phyloP scores from a whole-genome alignment of 805 yeast genomes.

The Starmerella vitae region DNA sequence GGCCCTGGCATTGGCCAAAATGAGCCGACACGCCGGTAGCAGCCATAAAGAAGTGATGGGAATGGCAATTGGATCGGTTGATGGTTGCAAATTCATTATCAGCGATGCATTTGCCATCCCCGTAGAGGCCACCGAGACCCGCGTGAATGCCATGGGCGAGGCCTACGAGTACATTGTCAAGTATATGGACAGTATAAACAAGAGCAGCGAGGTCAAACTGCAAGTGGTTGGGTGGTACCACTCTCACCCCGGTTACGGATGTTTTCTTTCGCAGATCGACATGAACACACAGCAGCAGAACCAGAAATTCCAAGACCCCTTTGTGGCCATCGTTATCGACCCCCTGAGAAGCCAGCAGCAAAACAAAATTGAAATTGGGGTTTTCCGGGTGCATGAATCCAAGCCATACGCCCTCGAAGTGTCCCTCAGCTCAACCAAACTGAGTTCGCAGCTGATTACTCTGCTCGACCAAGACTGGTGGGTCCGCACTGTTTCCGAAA shows the following conservation, averaged over 20 bases:
- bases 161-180: constrained; percentile 92
- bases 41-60: constrained; percentile 88
- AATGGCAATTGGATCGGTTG: constrained; percentile 65
- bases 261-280: constrained; percentile 90
- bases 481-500: no score
- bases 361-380: constrained; percentile 95
- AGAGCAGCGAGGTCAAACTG: constrained; percentile 40
- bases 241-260: constrained; percentile 94
- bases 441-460: constrained; percentile 36
- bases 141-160: constrained; percentile 89
- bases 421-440: constrained; percentile 40
- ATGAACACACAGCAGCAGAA: constrained; percentile 91
- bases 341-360: constrained; percentile 87
- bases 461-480: constrained; percentile 20
- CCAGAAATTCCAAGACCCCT: constrained; percentile 85
- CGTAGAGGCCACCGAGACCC: constrained; percentile 88
- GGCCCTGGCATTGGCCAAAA: constrained; percentile 68
- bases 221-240: constrained; percentile 94
- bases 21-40: constrained; percentile 79
- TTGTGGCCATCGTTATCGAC: constrained; percentile 95
- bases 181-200: constrained; percentile 43
- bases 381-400: constrained; percentile 49
- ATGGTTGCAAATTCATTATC: constrained; percentile 42
- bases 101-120: constrained; percentile 79
- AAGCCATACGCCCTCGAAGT: constrained; percentile 56